Evolutionary conservation across 2,329 filamentous ascomycete species (phyloP).

Genomic region (Cladobotryum protrusum): DNA sequence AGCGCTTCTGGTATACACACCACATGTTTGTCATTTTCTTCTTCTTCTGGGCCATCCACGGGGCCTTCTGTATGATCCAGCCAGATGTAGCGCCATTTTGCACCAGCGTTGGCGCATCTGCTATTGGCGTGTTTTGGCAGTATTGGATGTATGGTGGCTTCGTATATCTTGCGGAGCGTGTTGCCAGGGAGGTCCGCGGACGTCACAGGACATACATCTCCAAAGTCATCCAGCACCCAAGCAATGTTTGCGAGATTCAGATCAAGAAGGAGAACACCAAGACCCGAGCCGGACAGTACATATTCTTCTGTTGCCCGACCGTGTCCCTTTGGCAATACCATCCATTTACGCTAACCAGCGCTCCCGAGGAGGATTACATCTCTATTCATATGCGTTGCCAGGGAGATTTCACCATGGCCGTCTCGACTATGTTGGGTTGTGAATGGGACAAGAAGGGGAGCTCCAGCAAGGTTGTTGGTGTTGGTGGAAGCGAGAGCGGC

Average conservation of each 20-base stretch:
- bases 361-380: conserved; percentile 85
- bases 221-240: conserved; percentile 84
- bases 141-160: conserved; percentile 85
- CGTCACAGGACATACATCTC: conserved; percentile 80
- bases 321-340: conserved; percentile 87
- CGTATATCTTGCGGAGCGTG: conserved; percentile 70
- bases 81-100: conserved; percentile 76
- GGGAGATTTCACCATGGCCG: conserved; percentile 71
- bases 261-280: conserved; percentile 86
- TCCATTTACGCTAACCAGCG: conserved; percentile 79
- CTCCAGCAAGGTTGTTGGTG: conserved; percentile 62
- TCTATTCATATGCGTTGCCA: conserved; percentile 78
- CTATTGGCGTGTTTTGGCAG: conserved; percentile 78
- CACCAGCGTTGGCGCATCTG: conserved; percentile 56
- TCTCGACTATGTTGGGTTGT: conserved; percentile 68
- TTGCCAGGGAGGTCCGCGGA: conserved; percentile 72
- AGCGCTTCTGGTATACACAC: conserved; percentile 87
- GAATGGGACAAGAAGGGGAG: conserved; percentile 54
- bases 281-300: conserved; percentile 77
- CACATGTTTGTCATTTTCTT: conserved; percentile 86
- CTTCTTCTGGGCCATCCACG: conserved; percentile 85
- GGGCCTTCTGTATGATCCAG: conserved; percentile 86
- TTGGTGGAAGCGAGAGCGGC: conserved; percentile 50
- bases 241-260: conserved; percentile 84
- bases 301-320: conserved; percentile 81